phyloP scores from a whole-genome alignment of 2,329 filamentous ascomycete species.

The Penicillium hordei region DNA sequence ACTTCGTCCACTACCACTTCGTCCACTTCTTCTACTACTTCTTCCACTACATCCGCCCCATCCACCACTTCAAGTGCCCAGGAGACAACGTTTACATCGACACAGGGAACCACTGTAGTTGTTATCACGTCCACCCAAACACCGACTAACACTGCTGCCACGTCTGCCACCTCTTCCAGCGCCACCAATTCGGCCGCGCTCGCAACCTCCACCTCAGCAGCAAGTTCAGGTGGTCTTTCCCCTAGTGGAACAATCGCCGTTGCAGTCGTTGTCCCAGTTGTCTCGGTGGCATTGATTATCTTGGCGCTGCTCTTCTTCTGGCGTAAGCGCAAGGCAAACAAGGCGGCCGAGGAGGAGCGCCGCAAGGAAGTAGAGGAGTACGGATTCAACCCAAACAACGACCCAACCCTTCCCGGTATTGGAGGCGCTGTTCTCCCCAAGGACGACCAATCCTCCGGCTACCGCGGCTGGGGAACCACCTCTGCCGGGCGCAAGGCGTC shows the following conservation, averaged over 20 bases:
- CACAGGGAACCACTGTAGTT: slow-evolving; percentile 15
- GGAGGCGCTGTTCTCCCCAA: slow-evolving; percentile 60
- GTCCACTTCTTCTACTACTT: background rate
- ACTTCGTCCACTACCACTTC: slow-evolving; percentile 10
- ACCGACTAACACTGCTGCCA: slow-evolving; percentile 18
- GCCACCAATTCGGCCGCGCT: slow-evolving; percentile 23
- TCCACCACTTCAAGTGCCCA: slow-evolving; percentile 19
- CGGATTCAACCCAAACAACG: slow-evolving; percentile 94
- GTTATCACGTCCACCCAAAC: slow-evolving; percentile 9
- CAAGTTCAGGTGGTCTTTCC: slow-evolving; percentile 39
- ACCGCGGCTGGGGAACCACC: slow-evolving; percentile 90
- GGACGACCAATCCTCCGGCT: slow-evolving; percentile 69
- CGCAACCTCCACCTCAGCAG: slow-evolving; percentile 26
- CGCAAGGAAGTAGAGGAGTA: slow-evolving; percentile 98
- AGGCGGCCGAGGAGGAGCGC: slow-evolving; percentile 80
- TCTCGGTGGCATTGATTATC: slow-evolving; percentile 77
- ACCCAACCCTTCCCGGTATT: slow-evolving; percentile 71
- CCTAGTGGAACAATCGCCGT: slow-evolving; percentile 75
- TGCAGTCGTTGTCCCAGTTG: slow-evolving; percentile 91
- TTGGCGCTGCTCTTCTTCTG: slow-evolving; percentile 78
- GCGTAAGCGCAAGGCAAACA: slow-evolving; percentile 82
- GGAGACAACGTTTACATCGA: slow-evolving; percentile 18
- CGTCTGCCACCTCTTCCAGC: slow-evolving; percentile 20
- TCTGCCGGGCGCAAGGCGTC: slow-evolving; percentile 79
- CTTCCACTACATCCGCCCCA: slow-evolving; percentile 2